Evolutionary conservation across 345 rosid genomes (phyloP).

Genomic region (Eucalyptus curtisii): DNA sequence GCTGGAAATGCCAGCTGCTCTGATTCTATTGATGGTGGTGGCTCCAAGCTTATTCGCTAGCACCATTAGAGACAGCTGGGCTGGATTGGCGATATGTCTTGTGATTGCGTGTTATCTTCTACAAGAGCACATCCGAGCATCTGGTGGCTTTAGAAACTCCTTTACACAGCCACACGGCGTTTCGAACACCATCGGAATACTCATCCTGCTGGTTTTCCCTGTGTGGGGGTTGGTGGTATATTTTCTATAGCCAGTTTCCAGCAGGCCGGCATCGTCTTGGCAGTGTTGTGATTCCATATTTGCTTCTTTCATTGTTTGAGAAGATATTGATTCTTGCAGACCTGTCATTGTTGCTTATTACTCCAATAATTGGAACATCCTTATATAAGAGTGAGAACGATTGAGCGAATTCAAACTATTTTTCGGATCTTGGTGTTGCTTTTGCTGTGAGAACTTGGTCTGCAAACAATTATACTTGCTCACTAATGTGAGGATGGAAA

Average conservation of each 20-base stretch:
- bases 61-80: conserved; percentile 46
- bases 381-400: too few species aligned
- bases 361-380: too few species aligned
- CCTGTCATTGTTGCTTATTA: too few species aligned
- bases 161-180: conserved; percentile 60
- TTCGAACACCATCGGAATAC: conserved; percentile 75
- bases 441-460: not conserved
- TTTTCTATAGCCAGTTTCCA: conserved; percentile 17
- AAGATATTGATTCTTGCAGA: too few species aligned
- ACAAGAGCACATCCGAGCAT: conserved; percentile 92
- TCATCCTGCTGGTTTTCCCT: conserved; percentile 68
- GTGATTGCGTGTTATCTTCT: conserved; percentile 72
- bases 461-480: not conserved
- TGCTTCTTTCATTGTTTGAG: too few species aligned
- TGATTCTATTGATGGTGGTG: conserved; percentile 67
- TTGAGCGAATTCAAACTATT: not conserved
- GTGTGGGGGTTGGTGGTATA: conserved; percentile 56
- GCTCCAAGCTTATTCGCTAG: conserved; percentile 57
- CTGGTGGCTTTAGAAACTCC: conserved; percentile 91
- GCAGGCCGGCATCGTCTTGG: too few species aligned
- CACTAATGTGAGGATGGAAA: not conserved
- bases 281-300: too few species aligned
- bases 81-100: conserved; percentile 63
- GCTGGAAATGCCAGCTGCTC: conserved; percentile 76
- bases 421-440: not conserved